Conservation (phyloP, 495 filamentous ascomycete species). For the Corynascus novoguineensis region DNA sequence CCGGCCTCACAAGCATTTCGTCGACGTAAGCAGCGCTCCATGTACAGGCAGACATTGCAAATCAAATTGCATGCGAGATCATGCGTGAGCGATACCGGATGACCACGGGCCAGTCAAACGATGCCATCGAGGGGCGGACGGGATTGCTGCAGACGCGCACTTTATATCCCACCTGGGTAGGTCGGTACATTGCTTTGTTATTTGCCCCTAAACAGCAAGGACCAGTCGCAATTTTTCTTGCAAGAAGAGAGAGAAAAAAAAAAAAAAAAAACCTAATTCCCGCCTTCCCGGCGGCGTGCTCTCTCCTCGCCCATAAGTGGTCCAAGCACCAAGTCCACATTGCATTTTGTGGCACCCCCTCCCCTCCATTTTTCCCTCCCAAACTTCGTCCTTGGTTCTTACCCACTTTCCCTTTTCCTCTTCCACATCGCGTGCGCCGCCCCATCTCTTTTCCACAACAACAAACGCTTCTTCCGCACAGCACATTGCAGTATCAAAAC, state of each 20-base stretch:
- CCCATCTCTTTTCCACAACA: slow-evolving; percentile 13
- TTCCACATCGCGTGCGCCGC: slow-evolving; percentile 14
- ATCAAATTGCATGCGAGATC: not conserved
- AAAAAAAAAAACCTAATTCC: too few relatives aligned
- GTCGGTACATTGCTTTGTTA: not conserved
- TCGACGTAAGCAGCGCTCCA: not conserved
- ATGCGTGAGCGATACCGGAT: slow-evolving; percentile 13
- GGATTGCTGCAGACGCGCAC: not conserved
- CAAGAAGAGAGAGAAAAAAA: too few relatives aligned
- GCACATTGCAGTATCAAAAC: not conserved
- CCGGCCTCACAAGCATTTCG: not conserved
- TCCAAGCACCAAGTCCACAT: slow-evolving; percentile 18
- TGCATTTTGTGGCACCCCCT: slow-evolving; percentile 13
- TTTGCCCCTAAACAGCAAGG: slow-evolving; percentile 9
- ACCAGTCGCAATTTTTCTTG: slow-evolving; percentile 5
- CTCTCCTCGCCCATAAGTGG: slow-evolving; percentile 1
- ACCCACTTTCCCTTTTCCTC: slow-evolving; percentile 25
- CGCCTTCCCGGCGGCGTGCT: slow-evolving; percentile 2
- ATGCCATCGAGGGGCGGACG: not conserved
- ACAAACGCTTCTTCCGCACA: slow-evolving; percentile 3
- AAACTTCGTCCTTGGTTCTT: slow-evolving; percentile 20
- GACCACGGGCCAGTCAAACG: not conserved
- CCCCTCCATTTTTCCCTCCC: slow-evolving; percentile 18
- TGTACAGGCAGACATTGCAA: not conserved
- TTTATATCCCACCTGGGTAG: slow-evolving; percentile 10